Evolutionary conservation across 106 monocot species (phyloP), one percentile per base, ranked within the genome.

Genomic region (Allium sativum): DNA sequence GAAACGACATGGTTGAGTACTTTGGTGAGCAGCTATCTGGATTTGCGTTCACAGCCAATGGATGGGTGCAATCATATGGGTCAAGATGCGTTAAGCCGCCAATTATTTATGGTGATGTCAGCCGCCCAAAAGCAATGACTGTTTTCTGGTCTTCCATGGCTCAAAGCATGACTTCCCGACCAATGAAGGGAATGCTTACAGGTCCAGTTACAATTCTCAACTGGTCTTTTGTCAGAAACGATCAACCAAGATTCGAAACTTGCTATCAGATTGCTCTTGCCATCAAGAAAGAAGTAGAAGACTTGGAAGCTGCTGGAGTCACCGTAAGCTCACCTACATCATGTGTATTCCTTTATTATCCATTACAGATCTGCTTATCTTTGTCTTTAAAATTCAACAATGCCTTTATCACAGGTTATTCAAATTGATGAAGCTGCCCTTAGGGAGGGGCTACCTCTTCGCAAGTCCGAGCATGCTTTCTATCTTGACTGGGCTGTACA

Each of bases 141-240:
- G 69, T 69, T 12, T 69, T 59, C 69, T 69, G 69, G 69, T 69
- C 69, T 18, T 58, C 69, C 5, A 14, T 69, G 17, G 69, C 69
- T 40, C 69, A 69, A 42, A 69, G 69, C 69, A 59, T 69, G 69
- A 69, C 69, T 11, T 58, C 69, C 20, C 58, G 69, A 48, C 69
- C 69, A 0, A 69, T 69, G 69, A 69, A 69, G 59, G 69, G 69
- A 42, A 69, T 69, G 69, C 18, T 69, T 7, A 69, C 69, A 4
- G 69, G 69, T 15, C 69, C 69, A 31, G 69, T 69, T 16, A 69
- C 69, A 48, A 69, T 69, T 22, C 69, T 69, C 0, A 69, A 69
- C 69, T 69, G 69, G 69, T 69, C 69, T 3, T 69, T 69, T 42
- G 69, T 69, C 48, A 40, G 69, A 59, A 69, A 69, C 45, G 69